A percentile compares a stretch with the other conserved stretches of the same genome.
Conservation (phyloP, 2,329 filamentous ascomycete genomes). For the Aspergillus tanneri region DNA sequence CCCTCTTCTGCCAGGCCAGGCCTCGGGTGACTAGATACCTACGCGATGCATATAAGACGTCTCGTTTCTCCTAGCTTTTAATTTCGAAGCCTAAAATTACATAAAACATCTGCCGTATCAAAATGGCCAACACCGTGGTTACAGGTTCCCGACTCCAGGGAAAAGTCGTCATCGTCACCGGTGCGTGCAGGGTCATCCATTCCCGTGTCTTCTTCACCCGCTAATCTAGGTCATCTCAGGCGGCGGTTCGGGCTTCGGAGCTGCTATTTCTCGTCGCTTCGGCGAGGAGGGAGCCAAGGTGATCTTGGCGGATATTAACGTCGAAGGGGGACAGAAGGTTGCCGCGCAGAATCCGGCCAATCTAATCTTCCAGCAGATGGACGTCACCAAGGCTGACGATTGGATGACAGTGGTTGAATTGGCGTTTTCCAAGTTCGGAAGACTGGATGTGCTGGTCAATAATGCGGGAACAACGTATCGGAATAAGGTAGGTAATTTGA, state of each 20-base stretch:
- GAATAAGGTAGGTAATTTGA: constrained; percentile 35
- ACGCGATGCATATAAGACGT: no score
- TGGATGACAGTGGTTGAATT: constrained; percentile 35
- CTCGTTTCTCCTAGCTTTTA: no score
- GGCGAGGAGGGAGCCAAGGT: constrained; percentile 44
- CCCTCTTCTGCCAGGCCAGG: no score
- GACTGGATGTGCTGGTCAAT: constrained; percentile 48
- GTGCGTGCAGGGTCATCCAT: constrained; percentile 24
- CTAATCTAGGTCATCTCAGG: constrained; percentile 22
- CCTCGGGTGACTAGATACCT: no score
- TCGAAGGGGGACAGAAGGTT: constrained; percentile 32
- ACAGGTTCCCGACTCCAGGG: constrained; percentile 39
- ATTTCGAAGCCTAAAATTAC: no score
- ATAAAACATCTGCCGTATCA: background rate
- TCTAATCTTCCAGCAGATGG: constrained; percentile 35
- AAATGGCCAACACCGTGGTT: constrained; percentile 10
- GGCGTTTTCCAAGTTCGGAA: constrained; percentile 31
- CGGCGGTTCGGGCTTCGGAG: constrained; percentile 45
- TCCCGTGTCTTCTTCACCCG: background rate
- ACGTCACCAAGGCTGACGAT: constrained; percentile 35
- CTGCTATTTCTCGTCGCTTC: constrained; percentile 42
- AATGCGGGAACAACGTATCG: constrained; percentile 47
- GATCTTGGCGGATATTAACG: constrained; percentile 44
- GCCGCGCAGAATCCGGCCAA: constrained; percentile 30
- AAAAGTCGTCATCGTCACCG: constrained; percentile 49